Evolutionary conservation across 768 basidiomycete species (phyloP), one percentile per base, ranked within the genome.

Genomic region (Wakefieldia striispora): DNA sequence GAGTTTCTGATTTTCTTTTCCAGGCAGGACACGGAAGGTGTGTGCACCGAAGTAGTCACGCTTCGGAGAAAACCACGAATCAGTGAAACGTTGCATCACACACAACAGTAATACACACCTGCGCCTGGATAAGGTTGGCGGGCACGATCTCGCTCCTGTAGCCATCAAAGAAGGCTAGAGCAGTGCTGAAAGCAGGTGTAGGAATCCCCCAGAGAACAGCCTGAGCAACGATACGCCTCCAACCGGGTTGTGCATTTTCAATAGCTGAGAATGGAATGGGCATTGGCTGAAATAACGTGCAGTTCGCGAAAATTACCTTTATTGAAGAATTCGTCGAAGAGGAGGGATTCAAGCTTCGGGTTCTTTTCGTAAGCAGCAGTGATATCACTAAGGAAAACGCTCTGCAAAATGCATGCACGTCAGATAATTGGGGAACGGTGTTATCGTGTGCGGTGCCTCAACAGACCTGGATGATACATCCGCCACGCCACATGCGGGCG

Each of bases 11-110:
- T 91, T 95, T 73, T 93, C 94, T 74, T 89, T 88, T 46, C 95
- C 93, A 47, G 93, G 86, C 33, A 92, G 76, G 50, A 97, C 93
- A 46, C 84, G 81, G 91, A 97, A 98, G 47, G 95, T 97, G 78
- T 97, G 95, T 38, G 95, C 91, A 72, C 97, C 95, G 70, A 99
- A 99, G 82, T 95, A 99, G 67, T 99, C 95, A 69, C 95, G 92
- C 86, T 88, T 48, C 49, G 24, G 39, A 51, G 8, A 36, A 40
- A 50, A 41, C n/a, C 54, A 24, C 33, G 17, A 19, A 36, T 60
- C 20, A 45, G 40, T 21, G 36, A 48, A 47, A 33, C 2, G 20
- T 7, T 33, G 11, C 11, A 50, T 21, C 43, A 26, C 4, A 41
- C 23, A 44, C 14, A 24, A 5, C 45, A 5, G 14, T 17, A 40